Evolutionary conservation across 192 early-diverging fungal species (phyloP), one percentile per base, ranked within the genome.

Genomic region (Rhizophagus clarus): DNA sequence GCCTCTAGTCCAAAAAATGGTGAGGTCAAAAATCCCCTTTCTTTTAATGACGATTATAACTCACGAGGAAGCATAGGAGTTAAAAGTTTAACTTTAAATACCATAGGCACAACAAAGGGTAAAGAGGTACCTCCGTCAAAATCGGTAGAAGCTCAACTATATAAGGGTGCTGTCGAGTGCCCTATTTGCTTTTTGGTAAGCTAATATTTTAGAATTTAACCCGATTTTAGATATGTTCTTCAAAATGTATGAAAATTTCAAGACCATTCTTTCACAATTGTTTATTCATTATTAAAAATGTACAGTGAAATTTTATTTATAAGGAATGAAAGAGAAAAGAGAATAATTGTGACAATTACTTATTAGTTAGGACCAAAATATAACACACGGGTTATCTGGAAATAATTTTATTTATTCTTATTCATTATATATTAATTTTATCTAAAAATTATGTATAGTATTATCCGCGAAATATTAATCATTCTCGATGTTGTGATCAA

Each of bases 151-250:
- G 77, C 77, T 40, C 82, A 83, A 62, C 80, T 90, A 40, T 90
- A 90, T 81, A 88, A 89, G 40, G 87, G 87, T 69, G 85, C 91
- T n/a, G 86, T 96, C 64, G 97, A 98, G 82, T 98, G 97, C 74
- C 97, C 97, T 22, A 97, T 98, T 76, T 98, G 97, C 79, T 98
- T 97, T 79, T 85, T 98, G 87, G 94, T 95, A 86, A 87, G 84
- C 79, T n/a, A 29, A 6, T 4, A 69, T 10, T 49, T 64, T 7
- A 45, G 42, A 45, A 45, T 45, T 45, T 45, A 45, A 45, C 42
- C 9, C 11, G 9, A 12, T 45, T 45, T 45, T 45, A 45, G 11
- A 45, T 45, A 40, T 40, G 12, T 45, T 45, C 11, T 45, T 45
- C 42, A 45, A 45, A 45, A 12, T 45, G 42, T 2, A 12, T 45